These are phyloP conservation scores for Boletus bicolor DNA, from an alignment of 768 basidiomycete genomes.

Conservation along the genomic window DNA sequence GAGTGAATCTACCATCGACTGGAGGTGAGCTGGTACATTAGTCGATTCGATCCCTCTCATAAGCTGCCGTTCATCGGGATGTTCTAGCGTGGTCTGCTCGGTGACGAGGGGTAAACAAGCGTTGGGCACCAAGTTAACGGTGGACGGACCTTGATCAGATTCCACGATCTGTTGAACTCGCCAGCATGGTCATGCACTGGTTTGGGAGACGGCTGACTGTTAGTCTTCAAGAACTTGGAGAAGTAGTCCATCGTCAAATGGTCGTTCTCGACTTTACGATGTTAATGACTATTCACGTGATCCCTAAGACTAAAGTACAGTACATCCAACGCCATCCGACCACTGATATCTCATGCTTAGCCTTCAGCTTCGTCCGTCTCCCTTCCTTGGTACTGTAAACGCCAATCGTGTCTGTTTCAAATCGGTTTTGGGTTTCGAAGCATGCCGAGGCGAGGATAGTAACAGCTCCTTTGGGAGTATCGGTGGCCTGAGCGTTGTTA, in stretches of 20 bases:
- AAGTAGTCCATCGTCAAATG: slow-evolving; percentile 71
- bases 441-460: slow-evolving; percentile 4
- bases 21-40: slow-evolving; percentile 70
- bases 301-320: background rate
- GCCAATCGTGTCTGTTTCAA: slow-evolving; percentile 22
- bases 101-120: slow-evolving; percentile 8
- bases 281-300: slow-evolving; percentile 14
- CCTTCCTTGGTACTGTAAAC: slow-evolving; percentile 4
- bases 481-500: slow-evolving; percentile 29
- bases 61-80: slow-evolving; percentile 89
- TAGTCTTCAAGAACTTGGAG: slow-evolving; percentile 64
- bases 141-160: slow-evolving; percentile 57
- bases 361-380: background rate
- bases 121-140: background rate
- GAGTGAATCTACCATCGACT: slow-evolving; percentile 79
- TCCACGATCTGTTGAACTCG: slow-evolving; percentile 79
- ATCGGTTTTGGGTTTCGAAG: slow-evolving; percentile 2
- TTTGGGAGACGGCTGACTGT: slow-evolving; percentile 45
- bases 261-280: background rate
- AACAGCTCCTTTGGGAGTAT: slow-evolving; percentile 27
- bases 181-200: slow-evolving; percentile 59
- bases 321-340: background rate
- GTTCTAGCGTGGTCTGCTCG: slow-evolving; percentile 69
- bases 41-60: slow-evolving; percentile 78
- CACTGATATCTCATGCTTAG: background rate